Conservation (phyloP, 345 rosid species). For the Citrus cavaleriei region DNA sequence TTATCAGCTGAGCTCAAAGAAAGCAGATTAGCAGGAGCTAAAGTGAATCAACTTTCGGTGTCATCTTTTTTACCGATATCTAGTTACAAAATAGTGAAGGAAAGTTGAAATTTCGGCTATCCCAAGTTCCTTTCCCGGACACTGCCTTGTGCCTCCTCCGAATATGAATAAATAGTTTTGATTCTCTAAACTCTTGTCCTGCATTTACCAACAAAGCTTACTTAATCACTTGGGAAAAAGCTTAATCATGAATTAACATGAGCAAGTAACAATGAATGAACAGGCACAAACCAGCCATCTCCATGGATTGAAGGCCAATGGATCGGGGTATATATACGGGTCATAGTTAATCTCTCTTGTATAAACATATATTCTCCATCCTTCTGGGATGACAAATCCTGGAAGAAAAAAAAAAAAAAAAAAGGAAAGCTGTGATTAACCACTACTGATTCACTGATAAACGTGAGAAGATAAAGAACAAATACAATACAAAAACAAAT, state of each 20-base stretch:
- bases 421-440: background rate
- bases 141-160: slow-evolving; percentile 87
- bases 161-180: slow-evolving; percentile 57
- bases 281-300: slow-evolving; percentile 70
- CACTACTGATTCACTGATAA: background rate
- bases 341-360: slow-evolving; percentile 83
- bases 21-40: background rate
- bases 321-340: slow-evolving; percentile 58
- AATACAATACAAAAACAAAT: background rate
- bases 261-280: background rate
- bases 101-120: slow-evolving; percentile 84
- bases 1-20: background rate
- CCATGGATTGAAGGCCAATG: slow-evolving; percentile 84
- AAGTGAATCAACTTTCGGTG: background rate
- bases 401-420: slow-evolving; percentile 8
- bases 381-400: slow-evolving; percentile 83
- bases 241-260: background rate
- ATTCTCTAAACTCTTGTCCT: slow-evolving; percentile 70
- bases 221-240: background rate
- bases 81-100: slow-evolving; percentile 87
- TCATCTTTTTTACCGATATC: slow-evolving; percentile 49
- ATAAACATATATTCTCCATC: slow-evolving; percentile 93
- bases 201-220: slow-evolving; percentile 5
- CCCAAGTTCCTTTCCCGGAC: slow-evolving; percentile 96
- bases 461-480: background rate